These are phyloP conservation scores for Neurospora tetraspora DNA, from an alignment of 495 filamentous ascomycete species.

Conservation along the genomic window DNA sequence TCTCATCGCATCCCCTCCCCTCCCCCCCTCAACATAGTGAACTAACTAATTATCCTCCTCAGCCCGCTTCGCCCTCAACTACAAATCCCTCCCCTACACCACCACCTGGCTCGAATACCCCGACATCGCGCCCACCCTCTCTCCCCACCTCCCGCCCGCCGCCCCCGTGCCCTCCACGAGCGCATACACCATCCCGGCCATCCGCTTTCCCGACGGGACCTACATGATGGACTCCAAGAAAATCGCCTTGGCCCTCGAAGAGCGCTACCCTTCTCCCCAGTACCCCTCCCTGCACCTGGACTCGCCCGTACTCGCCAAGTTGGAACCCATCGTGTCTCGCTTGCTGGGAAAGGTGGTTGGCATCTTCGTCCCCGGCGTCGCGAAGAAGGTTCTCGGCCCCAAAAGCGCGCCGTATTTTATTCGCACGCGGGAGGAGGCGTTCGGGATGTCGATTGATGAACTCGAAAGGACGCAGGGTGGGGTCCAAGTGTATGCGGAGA, in stretches of 20 bases:
- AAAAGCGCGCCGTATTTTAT: conserved; percentile 37
- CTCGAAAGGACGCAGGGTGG: background rate
- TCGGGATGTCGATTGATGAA: conserved; percentile 38
- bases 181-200: conserved; percentile 45
- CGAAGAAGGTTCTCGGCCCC: conserved; percentile 25
- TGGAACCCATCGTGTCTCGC: conserved; percentile 14
- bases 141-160: background rate
- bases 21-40: no score
- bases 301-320: conserved; percentile 26
- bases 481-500: conserved; percentile 16
- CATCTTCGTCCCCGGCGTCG: conserved; percentile 26
- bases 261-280: conserved; percentile 37
- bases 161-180: conserved; percentile 20
- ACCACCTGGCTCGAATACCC: conserved; percentile 60
- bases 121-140: conserved; percentile 35
- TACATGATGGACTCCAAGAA: conserved; percentile 46
- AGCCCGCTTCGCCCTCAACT: conserved; percentile 51
- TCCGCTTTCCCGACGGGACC: conserved; percentile 37
- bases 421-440: conserved; percentile 22
- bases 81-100: conserved; percentile 50
- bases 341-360: conserved; percentile 12
- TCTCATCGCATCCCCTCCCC: background rate
- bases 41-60: background rate
- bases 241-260: conserved; percentile 46
- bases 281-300: conserved; percentile 35